Percentiles rank a stretch among this genome's conserved stretches.
These are phyloP conservation scores for Ambrosia hybrid DNA, from an alignment of 140 eudicot genomes.

Conservation along the genomic window DNA sequence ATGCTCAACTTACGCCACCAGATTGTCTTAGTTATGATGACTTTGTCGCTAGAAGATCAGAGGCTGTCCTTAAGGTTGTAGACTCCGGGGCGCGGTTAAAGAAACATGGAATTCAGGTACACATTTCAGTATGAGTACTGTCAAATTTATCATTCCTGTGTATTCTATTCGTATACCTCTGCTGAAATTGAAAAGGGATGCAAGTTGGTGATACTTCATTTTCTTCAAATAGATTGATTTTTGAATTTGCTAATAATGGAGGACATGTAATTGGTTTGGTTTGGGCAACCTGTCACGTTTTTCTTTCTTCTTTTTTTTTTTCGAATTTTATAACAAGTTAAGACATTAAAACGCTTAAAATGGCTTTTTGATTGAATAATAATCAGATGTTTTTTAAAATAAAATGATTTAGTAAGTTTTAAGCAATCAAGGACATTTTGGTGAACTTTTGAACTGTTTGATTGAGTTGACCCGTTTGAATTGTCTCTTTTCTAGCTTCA, in stretches of 20 bases:
- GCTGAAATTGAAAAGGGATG: not conserved
- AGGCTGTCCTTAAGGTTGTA: slow-evolving; percentile 70
- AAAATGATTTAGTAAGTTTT: not conserved
- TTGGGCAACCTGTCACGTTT: too few species aligned
- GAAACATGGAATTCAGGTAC: slow-evolving; percentile 56
- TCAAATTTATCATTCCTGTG: not conserved
- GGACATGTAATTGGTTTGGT: too few species aligned
- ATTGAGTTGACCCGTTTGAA: not conserved
- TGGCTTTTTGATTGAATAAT: too few species aligned
- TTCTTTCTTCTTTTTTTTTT: too few species aligned
- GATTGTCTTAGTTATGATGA: slow-evolving; percentile 94
- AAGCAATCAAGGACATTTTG: not conserved
- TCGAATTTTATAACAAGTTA: too few species aligned
- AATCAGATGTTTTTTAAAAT: too few species aligned
- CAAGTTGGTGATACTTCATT: slow-evolving; percentile 1
- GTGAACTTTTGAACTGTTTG: not conserved
- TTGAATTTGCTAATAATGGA: too few species aligned
- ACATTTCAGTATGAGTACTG: not conserved
- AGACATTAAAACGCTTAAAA: too few species aligned
- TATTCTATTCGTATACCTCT: not conserved
- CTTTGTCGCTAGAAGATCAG: slow-evolving; percentile 73
- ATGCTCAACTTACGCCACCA: slow-evolving; percentile 97
- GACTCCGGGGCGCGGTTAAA: slow-evolving; percentile 55
- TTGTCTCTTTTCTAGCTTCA: not conserved
- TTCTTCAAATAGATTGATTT: too few species aligned